These are phyloP conservation scores for Phytophthora hibernalis DNA, from an alignment of 352 stramenopile genomes.

Conservation along the genomic window DNA sequence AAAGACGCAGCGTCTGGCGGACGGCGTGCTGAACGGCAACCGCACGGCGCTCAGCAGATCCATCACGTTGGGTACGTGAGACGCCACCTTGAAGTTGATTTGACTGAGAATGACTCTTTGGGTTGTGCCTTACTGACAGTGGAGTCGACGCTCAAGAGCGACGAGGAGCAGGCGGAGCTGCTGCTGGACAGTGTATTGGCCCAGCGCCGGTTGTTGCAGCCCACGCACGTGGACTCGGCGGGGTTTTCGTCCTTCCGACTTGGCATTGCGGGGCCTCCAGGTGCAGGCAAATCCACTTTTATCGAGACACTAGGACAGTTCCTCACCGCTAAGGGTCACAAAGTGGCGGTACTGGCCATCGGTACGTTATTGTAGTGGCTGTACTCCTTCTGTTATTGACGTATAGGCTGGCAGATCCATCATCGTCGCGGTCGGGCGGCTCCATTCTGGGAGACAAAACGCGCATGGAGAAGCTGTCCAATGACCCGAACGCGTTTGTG, in stretches of 20 bases:
- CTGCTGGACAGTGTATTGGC: conserved; percentile 87
- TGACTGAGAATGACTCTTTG: not conserved
- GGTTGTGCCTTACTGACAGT: conserved; percentile 40
- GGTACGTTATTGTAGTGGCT: conserved; percentile 29
- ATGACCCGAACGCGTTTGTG: conserved; percentile 93
- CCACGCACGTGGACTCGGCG: conserved; percentile 25
- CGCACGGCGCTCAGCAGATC: conserved; percentile 74
- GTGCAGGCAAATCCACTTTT: conserved; percentile 98
- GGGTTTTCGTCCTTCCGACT: conserved; percentile 81
- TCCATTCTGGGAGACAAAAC: conserved; percentile 99
- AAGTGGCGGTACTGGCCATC: conserved; percentile 96
- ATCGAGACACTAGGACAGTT: conserved; percentile 95
- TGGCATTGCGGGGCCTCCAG: conserved; percentile 91
- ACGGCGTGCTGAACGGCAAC: conserved; percentile 62
- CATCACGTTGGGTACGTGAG: conserved; percentile 70
- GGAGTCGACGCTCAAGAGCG: conserved; percentile 76
- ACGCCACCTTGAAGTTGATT: conserved; percentile 15
- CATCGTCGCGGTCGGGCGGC: conserved; percentile 93
- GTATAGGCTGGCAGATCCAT: conserved; percentile 83
- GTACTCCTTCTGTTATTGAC: not conserved
- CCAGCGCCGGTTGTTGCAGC: conserved; percentile 52
- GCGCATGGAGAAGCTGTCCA: conserved; percentile 95
- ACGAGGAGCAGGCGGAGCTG: conserved; percentile 86
- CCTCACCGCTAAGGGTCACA: conserved; percentile 82
- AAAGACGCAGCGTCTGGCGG: conserved; percentile 57